Conservation (phyloP, 2,329 filamentous ascomycete genomes). For the Ophiostoma tasmaniense region DNA sequence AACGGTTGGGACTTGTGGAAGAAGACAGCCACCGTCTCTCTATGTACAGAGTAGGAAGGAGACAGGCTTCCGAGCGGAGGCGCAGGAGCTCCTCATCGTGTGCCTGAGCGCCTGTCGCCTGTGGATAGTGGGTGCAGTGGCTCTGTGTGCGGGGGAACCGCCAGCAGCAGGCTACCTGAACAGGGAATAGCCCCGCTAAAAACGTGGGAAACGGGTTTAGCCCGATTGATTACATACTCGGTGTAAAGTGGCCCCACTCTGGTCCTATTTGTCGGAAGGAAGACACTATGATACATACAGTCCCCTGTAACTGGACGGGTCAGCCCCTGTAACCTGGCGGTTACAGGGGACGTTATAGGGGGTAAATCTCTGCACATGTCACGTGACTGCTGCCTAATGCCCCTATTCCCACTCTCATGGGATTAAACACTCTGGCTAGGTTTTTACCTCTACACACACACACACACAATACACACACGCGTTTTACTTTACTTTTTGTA, state of each 20-base stretch:
- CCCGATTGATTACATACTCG: constrained; percentile 1
- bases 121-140: constrained; percentile 2
- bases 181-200: constrained; percentile 10
- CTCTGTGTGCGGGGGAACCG: constrained; percentile 3
- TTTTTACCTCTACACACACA: too few relatives aligned
- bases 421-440: too few relatives aligned
- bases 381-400: too few relatives aligned
- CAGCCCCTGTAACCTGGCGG: too few relatives aligned
- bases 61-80: constrained; percentile 4
- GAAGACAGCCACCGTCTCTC: not conserved
- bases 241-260: not conserved
- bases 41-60: not conserved
- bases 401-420: too few relatives aligned
- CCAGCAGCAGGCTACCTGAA: constrained; percentile 8
- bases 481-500: too few relatives aligned
- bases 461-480: too few relatives aligned
- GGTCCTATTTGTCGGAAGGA: too few relatives aligned
- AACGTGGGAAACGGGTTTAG: constrained; percentile 15
- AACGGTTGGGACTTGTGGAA: constrained; percentile 1
- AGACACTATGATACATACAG: too few relatives aligned
- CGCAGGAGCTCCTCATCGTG: not conserved
- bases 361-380: too few relatives aligned
- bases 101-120: not conserved
- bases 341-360: too few relatives aligned
- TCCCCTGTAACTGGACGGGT: too few relatives aligned